Evolutionary conservation across 352 stramenopile genomes (phyloP), one percentile per base, ranked within the genome.

Genomic region (Phytophthora quininea): DNA sequence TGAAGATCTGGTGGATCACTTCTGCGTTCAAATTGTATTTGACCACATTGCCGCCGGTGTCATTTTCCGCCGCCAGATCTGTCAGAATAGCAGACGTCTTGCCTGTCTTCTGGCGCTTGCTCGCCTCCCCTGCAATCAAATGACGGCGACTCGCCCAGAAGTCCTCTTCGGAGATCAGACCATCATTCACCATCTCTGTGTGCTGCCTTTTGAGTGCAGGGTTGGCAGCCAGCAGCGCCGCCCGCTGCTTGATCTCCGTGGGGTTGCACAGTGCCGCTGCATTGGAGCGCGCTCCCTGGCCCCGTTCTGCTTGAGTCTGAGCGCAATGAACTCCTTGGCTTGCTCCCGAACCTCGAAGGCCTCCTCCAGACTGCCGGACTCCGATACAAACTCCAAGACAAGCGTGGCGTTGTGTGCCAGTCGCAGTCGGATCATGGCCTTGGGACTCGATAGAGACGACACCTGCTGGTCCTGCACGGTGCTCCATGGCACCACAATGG

Each of bases 1-100:
- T 90, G 38, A 96, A 96, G 59, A 96, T 96, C 74, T 96, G 88
- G 61, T 96, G 88, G 65, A 96, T 95, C 48, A 95, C 88, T 30
- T 96, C 86, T 1, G 87, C 86, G 47, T 96, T 96, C 50, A 96
- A 71, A 43, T 96, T 96, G 71, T 96, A 96, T 72, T 96, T 96
- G 73, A 96, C 82, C 30, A 91, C 82, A 40, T 94, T 91, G 10
- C 85, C 84, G 29, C 77, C 74, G 5, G 80, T 66, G 24, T 91
- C 86, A 62, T 88, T 94, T 46, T 94, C 76, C 10, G 82, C 84
- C 32, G 82, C 73, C 27, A 96, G 57, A 48, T 96, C 88, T 12
- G 88, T 94, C 47, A 96, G 54, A 29, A 96, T 94, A 12, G 88
- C 84, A 6, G 84, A 93, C 56, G 88, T 95, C 57, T 95, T 95